Conservation (phyloP, 2,329 filamentous ascomycete species). For the Metarhizium sp. region DNA sequence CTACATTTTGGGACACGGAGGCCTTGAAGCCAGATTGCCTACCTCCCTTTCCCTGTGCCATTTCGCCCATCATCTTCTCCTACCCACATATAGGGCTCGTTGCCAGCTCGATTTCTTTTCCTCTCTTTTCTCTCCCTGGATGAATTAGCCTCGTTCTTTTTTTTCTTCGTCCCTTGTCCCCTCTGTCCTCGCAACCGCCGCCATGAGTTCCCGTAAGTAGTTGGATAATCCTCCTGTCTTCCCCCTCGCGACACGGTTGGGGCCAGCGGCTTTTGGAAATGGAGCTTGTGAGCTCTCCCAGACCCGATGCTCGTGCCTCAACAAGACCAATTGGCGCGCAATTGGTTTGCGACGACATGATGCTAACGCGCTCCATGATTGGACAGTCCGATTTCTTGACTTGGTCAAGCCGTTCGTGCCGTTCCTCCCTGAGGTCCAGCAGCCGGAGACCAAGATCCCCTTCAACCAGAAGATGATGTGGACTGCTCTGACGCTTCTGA, state of each 20-base stretch:
- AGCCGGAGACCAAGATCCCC: conserved; percentile 95
- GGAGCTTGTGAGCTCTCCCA: conserved; percentile 1
- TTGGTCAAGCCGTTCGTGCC: conserved; percentile 99
- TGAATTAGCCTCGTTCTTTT: conserved; percentile 30
- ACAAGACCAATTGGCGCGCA: conserved; percentile 11
- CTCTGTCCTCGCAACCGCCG: conserved; percentile 24
- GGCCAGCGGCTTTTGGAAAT: conserved; percentile 6
- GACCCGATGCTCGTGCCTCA: conserved; percentile 4
- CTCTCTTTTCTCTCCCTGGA: conserved; percentile 26
- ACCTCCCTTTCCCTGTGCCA: conserved; percentile 24
- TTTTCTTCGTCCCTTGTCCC: conserved; percentile 15
- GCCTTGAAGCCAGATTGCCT: conserved; percentile 34
- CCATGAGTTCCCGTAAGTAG: conserved; percentile 47
- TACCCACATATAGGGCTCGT: conserved; percentile 25
- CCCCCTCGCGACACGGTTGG: not conserved
- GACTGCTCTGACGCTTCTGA: conserved; percentile 87
- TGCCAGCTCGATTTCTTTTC: conserved; percentile 25
- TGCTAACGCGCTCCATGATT: conserved; percentile 17
- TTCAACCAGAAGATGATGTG: conserved; percentile 99
- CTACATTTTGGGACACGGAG: conserved; percentile 23
- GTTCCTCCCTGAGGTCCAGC: conserved; percentile 97
- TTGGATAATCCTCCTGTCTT: conserved; percentile 5
- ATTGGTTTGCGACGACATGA: conserved; percentile 15
- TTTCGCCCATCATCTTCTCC: conserved; percentile 21
- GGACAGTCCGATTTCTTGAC: conserved; percentile 92